Base-by-base conservation (phyloP, 768 basidiomycete genomes). In the Mycena latifolia region DNA sequence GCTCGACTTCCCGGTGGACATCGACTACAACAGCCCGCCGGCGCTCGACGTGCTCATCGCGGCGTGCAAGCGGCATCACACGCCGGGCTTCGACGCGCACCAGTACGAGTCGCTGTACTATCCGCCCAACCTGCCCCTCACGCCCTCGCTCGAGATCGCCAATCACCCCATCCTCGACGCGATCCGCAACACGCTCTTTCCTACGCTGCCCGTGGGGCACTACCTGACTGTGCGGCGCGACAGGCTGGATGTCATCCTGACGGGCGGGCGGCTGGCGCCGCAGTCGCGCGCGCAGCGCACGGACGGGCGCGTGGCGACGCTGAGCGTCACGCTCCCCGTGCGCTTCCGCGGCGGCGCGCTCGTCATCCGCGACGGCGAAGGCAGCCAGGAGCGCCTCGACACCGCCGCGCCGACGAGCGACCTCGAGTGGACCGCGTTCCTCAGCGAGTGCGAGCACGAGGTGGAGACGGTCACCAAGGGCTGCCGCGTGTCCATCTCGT, bases 161-260 rank as follows among this genome's bases (percentile, higher is more conserved):
- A 93, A 90, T 75, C 91, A 92, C 73, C 93, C 93, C 4, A 89
- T 95, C 73, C 86, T 95, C 65, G 92, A 93, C 68, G 89, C 92
- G 0, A 81, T 94, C 24, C 88, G 88, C 51, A 88, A 80, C 61
- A 81, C 88, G 0, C 80, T 95, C n/a, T 93, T 94, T 77, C 92
- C 92, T 0, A 81, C 84, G 28, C 81, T 93, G 5, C 88, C 91
- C 5, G 73, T 79, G 0, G 92, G 92, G 3, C 87, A 92, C 71
- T 88, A 90, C 75, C 86, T 95, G 69, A 88, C 87, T 22, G 87
- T 87, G 0, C 76, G 87, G 15, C 84, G 89, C 51, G 92, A 94
- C 73, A 86, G 85, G 66, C 81, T 94, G 22, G 92, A 95, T 73
- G 82, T 95, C 27, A 76, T 92, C 55, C 82, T 84, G 7, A 82